phyloP scores from a whole-genome alignment of 345 rosid species.

The Populus tremula region DNA sequence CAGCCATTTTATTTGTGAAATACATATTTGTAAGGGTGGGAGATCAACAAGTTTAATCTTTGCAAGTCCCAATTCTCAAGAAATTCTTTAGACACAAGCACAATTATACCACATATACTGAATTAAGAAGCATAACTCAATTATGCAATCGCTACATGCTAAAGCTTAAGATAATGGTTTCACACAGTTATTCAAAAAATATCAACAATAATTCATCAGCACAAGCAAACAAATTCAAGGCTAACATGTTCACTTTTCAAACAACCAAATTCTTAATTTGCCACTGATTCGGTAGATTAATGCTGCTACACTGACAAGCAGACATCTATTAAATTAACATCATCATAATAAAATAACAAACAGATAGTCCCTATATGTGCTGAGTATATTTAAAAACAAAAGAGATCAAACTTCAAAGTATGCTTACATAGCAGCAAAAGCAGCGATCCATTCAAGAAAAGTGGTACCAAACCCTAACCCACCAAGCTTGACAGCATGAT shows the following conservation, averaged over 20 bases:
- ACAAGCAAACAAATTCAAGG: not conserved
- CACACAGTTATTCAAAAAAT: not conserved
- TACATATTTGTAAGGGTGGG: too few relatives aligned
- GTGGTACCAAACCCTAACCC: slow-evolving; percentile 41
- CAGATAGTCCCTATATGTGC: not conserved
- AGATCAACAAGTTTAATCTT: not conserved
- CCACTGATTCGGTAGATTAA: not conserved
- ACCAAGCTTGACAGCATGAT: slow-evolving; percentile 38
- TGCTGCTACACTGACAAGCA: not conserved
- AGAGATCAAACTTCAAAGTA: not conserved
- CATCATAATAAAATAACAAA: too few relatives aligned
- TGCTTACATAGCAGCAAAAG: slow-evolving; percentile 41
- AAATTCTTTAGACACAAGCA: not conserved
- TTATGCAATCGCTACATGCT: not conserved
- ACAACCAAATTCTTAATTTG: not conserved
- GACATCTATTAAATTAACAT: too few relatives aligned
- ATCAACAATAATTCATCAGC: not conserved
- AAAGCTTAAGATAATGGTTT: not conserved
- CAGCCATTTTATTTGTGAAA: not conserved
- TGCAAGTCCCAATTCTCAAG: not conserved
- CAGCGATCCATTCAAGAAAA: slow-evolving; percentile 43
- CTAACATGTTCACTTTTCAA: not conserved
- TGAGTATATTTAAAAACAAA: not conserved
- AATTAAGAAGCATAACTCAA: not conserved
- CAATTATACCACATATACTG: not conserved